These are phyloP conservation scores for Sporothrix sp. DNA, from an alignment of 2,329 filamentous ascomycete genomes.

Conservation along the genomic window DNA sequence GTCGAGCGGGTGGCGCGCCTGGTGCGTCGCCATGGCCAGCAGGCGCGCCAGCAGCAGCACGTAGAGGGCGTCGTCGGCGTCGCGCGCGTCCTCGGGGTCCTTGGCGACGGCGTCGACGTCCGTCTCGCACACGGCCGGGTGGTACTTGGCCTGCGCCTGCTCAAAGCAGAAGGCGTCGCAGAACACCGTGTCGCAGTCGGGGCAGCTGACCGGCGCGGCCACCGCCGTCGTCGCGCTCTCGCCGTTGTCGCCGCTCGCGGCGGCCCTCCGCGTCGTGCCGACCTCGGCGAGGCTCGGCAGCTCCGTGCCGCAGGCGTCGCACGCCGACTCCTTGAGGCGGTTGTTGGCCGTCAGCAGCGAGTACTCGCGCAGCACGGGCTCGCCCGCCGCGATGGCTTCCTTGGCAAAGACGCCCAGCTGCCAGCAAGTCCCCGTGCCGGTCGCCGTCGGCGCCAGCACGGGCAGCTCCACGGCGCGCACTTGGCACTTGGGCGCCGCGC, in stretches of 20 bases:
- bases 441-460: constrained; percentile 42
- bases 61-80: constrained; percentile 53
- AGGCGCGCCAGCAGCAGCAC: constrained; percentile 52
- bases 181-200: constrained; percentile 57
- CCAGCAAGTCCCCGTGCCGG: constrained; percentile 46
- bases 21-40: constrained; percentile 53
- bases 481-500: constrained; percentile 71
- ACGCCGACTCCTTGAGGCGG: constrained; percentile 73
- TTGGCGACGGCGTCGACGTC: constrained; percentile 57
- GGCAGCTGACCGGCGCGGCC: constrained; percentile 43
- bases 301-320: constrained; percentile 75
- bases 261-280: background rate
- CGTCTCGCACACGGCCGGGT: constrained; percentile 56
- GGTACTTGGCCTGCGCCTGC: constrained; percentile 49
- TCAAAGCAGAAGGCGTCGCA: constrained; percentile 51
- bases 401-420: constrained; percentile 89
- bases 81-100: constrained; percentile 49
- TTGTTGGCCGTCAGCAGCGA: constrained; percentile 85
- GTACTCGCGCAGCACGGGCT: constrained; percentile 69
- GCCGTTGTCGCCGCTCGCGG: constrained; percentile 33
- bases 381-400: constrained; percentile 65
- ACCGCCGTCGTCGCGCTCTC: constrained; percentile 16
- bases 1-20: constrained; percentile 53
- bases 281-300: constrained; percentile 51
- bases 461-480: constrained; percentile 70